Evolutionary conservation across 2,329 filamentous ascomycete genomes (phyloP).

Genomic region (Ploettnerulaceae sp.): DNA sequence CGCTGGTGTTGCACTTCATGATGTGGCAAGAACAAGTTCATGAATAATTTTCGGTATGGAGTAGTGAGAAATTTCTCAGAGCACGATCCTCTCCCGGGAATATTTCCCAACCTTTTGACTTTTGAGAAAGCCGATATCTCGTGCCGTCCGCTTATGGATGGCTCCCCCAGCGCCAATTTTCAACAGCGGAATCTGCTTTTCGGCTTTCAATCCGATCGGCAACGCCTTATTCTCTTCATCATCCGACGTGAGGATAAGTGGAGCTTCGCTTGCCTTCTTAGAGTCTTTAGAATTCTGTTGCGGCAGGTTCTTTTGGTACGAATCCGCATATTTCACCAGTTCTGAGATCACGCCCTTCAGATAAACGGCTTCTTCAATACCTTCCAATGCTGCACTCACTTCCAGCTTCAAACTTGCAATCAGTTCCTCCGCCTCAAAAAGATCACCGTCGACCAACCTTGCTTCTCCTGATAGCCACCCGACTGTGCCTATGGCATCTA

Average conservation of each 20-base stretch:
- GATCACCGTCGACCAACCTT: conserved; percentile 43
- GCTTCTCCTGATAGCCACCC: conserved; percentile 67
- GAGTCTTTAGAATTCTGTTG: conserved; percentile 14
- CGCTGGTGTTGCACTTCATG: no score
- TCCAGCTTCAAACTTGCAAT: conserved; percentile 62
- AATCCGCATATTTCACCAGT: conserved; percentile 55
- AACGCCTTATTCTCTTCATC: conserved; percentile 47
- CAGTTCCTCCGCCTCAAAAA: conserved; percentile 55
- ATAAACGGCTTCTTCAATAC: conserved; percentile 62
- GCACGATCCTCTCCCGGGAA: conserved; percentile 70
- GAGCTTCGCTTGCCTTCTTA: conserved; percentile 37
- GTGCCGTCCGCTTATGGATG: conserved; percentile 59
- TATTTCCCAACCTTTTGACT: conserved; percentile 79
- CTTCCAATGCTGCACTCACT: conserved; percentile 65
- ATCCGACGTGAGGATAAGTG: conserved; percentile 41
- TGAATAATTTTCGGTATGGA: background rate
- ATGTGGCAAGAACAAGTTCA: conserved; percentile 3
- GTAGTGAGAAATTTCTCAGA: conserved; percentile 41
- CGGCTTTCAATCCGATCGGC: conserved; percentile 67
- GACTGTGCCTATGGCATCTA: conserved; percentile 69
- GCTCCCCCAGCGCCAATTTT: conserved; percentile 67
- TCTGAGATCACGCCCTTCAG: conserved; percentile 62
- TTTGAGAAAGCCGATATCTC: conserved; percentile 73
- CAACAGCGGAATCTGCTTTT: conserved; percentile 43
- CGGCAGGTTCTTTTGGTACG: conserved; percentile 22